These are phyloP conservation scores for Colletotrichum sp. DNA, from an alignment of 2,329 filamentous ascomycete species.

Conservation along the genomic window DNA sequence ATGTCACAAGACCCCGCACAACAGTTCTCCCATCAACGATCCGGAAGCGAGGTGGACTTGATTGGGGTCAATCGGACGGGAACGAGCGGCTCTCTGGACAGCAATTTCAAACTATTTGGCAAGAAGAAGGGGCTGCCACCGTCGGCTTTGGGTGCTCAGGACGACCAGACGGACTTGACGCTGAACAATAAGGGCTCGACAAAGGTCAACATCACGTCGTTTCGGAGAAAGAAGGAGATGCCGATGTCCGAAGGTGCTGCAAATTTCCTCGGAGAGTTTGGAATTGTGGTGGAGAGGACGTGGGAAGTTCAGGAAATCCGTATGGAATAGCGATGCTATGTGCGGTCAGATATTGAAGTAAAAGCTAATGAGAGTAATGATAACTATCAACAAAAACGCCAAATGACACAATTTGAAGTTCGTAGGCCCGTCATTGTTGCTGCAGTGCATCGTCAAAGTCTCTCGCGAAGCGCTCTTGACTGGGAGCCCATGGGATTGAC, in stretches of 20 bases:
- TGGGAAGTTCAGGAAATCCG: constrained; percentile 3
- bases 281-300: not conserved
- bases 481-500: too few species aligned
- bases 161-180: not conserved
- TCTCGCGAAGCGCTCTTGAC: too few species aligned
- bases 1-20: not conserved
- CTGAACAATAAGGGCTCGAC: not conserved
- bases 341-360: not conserved
- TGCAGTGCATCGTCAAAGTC: too few species aligned
- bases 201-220: not conserved
- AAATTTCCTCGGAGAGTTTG: not conserved
- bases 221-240: not conserved
- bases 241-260: not conserved
- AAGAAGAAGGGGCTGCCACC: not conserved
- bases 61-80: not conserved
- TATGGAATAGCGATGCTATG: not conserved
- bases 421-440: not conserved
- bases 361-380: not conserved
- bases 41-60: not conserved
- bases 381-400: not conserved
- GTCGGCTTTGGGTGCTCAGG: not conserved
- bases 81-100: not conserved
- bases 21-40: not conserved
- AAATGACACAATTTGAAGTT: not conserved
- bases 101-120: not conserved